Conservation (phyloP, 306 rosid genomes). For the Senna tora region DNA sequence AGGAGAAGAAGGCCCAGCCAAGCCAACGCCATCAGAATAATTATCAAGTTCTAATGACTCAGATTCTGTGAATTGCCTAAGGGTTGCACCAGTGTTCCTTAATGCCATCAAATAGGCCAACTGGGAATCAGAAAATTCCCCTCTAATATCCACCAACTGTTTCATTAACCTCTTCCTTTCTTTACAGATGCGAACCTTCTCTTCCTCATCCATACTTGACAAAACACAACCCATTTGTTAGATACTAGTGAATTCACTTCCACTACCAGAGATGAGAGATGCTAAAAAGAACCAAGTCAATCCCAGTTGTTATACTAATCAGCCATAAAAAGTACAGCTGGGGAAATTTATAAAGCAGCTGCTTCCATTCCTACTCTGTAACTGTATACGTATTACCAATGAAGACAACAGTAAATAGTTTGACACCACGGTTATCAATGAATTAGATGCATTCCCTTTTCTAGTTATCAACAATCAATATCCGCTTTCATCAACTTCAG, state of each 20-base stretch:
- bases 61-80: slow-evolving; percentile 83
- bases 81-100: slow-evolving; percentile 81
- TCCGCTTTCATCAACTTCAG: background rate
- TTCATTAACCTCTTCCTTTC: slow-evolving; percentile 83
- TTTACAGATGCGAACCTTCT: slow-evolving; percentile 65
- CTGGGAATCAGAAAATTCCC: slow-evolving; percentile 76
- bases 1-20: slow-evolving; percentile 61
- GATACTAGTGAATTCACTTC: slow-evolving; percentile 28
- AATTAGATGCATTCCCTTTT: slow-evolving; percentile 10
- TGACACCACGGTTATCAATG: slow-evolving; percentile 5
- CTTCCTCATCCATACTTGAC: slow-evolving; percentile 72
- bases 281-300: slow-evolving; percentile 31
- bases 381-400: background rate
- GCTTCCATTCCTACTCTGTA: background rate
- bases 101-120: slow-evolving; percentile 72
- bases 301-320: slow-evolving; percentile 13
- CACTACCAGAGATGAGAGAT: slow-evolving; percentile 5
- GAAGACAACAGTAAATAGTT: background rate
- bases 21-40: slow-evolving; percentile 43
- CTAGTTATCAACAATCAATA: slow-evolving; percentile 3
- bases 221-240: slow-evolving; percentile 80
- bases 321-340: background rate
- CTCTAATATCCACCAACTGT: slow-evolving; percentile 65
- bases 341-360: slow-evolving; percentile 17
- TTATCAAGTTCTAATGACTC: slow-evolving; percentile 75